Base-by-base conservation (phyloP, 2,329 filamentous ascomycete species). In the Cordyceps tenuipes region DNA sequence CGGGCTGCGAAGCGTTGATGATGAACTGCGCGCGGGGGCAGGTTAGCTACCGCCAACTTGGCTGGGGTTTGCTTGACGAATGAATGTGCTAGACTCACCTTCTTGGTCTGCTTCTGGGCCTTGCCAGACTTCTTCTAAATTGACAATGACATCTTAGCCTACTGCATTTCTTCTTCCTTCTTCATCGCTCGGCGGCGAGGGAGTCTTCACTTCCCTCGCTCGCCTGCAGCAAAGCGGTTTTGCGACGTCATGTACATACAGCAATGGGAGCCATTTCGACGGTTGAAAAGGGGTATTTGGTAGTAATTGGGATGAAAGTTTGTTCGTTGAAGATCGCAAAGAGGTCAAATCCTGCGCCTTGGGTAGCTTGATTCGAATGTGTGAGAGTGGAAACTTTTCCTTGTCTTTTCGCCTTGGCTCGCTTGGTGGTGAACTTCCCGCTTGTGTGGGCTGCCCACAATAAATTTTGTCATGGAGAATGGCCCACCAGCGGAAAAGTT, bases 1-100 rank as follows among this genome's bases (percentile, higher is more conserved):
- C 92, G 73, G 94, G 94, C 82, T 97, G 93, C 73, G 90, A 92
- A 79, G 92, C 93, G 84, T 99, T 96, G 90, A 99, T 97, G 84
- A 96, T 88, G 88, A 91, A 99, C 93, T 95, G 70, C 59, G 61
- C 29, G 19, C 51, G 21, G 19, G 19, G 13, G 19, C 13, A 13
- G 17, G 62, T 66, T 61, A 68, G 63, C 19, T 7, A 21, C 43
- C 21, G 12, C 34, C 12, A 36, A 36, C 34, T 36, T 36, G 34
- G 29, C 29, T 8, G 7, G 29, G 29, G 3, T 10, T 36, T 10
- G 12, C 9, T 29, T 29, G 12, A 36, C 26, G 12, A 34, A 21
- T 3, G 10, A n/a, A 59, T 36, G 17, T 23, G 53, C 6, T 52
- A 23, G 63, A 60, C 76, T 70, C 79, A 90, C 86, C 88, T 92